phyloP scores from a whole-genome alignment of 1,284 basidiomycete species.

The Rhodofomes roseus region DNA sequence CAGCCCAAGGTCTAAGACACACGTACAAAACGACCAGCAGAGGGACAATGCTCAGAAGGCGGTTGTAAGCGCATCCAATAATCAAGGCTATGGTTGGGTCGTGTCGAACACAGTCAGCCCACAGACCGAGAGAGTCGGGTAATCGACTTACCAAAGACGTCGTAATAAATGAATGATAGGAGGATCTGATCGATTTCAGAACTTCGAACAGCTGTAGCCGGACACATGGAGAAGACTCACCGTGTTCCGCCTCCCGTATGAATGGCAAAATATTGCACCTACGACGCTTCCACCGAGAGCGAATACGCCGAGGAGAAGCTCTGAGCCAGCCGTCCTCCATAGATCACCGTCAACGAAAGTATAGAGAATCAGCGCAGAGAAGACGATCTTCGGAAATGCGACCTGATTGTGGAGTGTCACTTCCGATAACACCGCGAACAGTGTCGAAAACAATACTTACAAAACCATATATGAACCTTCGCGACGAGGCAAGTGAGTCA shows the following conservation, averaged over 20 bases:
- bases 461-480: not conserved
- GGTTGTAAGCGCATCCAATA: not conserved
- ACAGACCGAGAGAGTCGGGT: not conserved
- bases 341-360: not conserved
- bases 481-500: not conserved
- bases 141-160: not conserved
- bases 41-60: not conserved
- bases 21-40: not conserved
- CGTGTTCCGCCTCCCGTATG: not conserved
- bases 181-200: not conserved
- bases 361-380: not conserved
- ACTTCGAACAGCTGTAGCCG: not conserved
- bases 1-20: not conserved
- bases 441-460: not conserved
- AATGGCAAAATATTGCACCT: not conserved
- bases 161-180: not conserved
- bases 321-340: not conserved
- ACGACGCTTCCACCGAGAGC: not conserved
- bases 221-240: not conserved
- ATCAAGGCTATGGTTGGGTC: not conserved
- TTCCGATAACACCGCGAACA: not conserved
- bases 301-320: not conserved
- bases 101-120: not conserved
- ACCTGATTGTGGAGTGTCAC: not conserved
- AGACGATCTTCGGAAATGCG: not conserved